phyloP scores from a whole-genome alignment of 1,284 basidiomycete species.

The Flammula alnicola region DNA sequence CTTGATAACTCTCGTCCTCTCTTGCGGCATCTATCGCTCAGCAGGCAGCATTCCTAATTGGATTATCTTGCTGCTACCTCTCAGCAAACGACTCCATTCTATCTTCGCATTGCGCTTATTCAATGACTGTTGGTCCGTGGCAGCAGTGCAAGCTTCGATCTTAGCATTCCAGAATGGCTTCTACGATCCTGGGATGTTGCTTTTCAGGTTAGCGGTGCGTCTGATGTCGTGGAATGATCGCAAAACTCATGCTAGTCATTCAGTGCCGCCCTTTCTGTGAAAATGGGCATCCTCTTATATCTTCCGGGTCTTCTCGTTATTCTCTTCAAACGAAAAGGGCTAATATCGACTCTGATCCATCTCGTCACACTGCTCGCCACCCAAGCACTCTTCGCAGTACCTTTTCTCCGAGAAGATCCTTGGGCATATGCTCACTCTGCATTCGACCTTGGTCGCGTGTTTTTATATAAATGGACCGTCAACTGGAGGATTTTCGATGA shows the following conservation, averaged over 20 bases:
- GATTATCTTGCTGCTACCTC: slow-evolving; percentile 74
- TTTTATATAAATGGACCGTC: slow-evolving; percentile 97
- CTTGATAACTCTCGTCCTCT: slow-evolving; percentile 63
- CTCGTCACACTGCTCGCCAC: slow-evolving; percentile 54
- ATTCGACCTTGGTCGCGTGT: slow-evolving; percentile 89
- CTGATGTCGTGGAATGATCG: background rate
- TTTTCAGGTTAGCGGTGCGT: slow-evolving; percentile 71
- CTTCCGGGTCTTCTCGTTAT: slow-evolving; percentile 87
- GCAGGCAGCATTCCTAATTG: slow-evolving; percentile 78
- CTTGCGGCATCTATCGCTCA: slow-evolving; percentile 71
- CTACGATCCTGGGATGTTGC: slow-evolving; percentile 64
- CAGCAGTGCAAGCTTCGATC: slow-evolving; percentile 63
- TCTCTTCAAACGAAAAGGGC: slow-evolving; percentile 75
- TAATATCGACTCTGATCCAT: slow-evolving; percentile 59
- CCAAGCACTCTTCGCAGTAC: slow-evolving; percentile 70
- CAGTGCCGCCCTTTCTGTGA: slow-evolving; percentile 88
- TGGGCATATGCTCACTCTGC: slow-evolving; percentile 75
- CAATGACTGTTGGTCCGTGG: slow-evolving; percentile 91
- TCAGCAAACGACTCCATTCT: slow-evolving; percentile 94
- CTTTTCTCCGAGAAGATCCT: slow-evolving; percentile 72
- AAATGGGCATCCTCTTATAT: slow-evolving; percentile 97
- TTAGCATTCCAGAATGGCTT: slow-evolving; percentile 62
- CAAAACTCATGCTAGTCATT: slow-evolving; percentile 1
- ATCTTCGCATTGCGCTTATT: slow-evolving; percentile 93
- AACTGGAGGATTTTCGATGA: slow-evolving; percentile 94